These are phyloP conservation scores for Exophiala lecanii-corni DNA, from an alignment of 2,329 filamentous ascomycete genomes.

Conservation along the genomic window DNA sequence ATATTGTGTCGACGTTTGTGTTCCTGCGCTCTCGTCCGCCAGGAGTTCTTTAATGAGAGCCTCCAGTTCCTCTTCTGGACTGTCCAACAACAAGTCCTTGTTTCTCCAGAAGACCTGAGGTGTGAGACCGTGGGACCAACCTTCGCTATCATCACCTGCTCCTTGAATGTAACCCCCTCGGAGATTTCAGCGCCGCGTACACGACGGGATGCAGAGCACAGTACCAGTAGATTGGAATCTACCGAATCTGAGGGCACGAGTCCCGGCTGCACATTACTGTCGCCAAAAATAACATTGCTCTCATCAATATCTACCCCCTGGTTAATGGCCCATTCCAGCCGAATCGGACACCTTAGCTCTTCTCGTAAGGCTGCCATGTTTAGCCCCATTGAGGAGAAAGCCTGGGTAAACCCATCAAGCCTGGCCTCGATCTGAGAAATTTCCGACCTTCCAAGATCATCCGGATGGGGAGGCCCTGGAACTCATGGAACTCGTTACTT, in stretches of 20 bases:
- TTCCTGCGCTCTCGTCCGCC: constrained; percentile 25
- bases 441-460: constrained; percentile 46
- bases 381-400: constrained; percentile 39
- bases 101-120: constrained; percentile 76
- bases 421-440: constrained; percentile 61
- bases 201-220: constrained; percentile 77
- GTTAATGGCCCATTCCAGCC: constrained; percentile 22
- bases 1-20: constrained; percentile 23
- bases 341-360: constrained; percentile 15
- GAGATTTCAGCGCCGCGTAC: constrained; percentile 64
- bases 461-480: constrained; percentile 56
- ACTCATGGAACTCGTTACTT: constrained; percentile 41
- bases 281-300: constrained; percentile 14
- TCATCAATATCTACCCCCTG: constrained; percentile 6
- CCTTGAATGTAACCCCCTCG: constrained; percentile 85
- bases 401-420: constrained; percentile 53
- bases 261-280: too few relatives aligned
- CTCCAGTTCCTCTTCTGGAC: constrained; percentile 62
- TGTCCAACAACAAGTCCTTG: constrained; percentile 53
- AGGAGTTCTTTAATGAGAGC: constrained; percentile 46
- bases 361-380: constrained; percentile 14
- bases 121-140: constrained; percentile 80
- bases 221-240: constrained; percentile 59
- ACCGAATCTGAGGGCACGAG: too few relatives aligned
- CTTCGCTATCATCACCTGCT: constrained; percentile 90